A percentile compares a stretch with the other conserved stretches of the same genome.
Conservation (phyloP, 106 monocot genomes). For the Dactylorhiza incarnata region DNA sequence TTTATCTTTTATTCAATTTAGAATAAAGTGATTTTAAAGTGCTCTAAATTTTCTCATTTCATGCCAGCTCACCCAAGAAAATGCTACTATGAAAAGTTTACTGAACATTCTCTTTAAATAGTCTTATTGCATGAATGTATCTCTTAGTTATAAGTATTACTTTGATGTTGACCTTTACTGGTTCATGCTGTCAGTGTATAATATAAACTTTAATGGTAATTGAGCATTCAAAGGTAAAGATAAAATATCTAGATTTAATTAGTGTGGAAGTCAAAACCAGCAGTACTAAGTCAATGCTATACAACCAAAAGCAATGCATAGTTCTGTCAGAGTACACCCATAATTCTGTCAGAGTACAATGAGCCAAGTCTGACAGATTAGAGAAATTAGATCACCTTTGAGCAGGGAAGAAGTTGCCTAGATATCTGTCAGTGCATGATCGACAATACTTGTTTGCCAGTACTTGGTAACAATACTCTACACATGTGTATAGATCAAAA, state of each 20-base stretch:
- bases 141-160: background rate
- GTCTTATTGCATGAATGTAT: background rate
- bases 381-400: too few species aligned
- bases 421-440: too few species aligned
- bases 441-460: too few species aligned
- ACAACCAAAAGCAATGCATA: background rate
- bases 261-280: background rate
- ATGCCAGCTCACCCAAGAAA: background rate
- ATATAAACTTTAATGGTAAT: background rate
- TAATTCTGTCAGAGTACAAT: too few species aligned
- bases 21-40: background rate
- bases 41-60: slow-evolving; percentile 3
- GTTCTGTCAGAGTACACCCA: background rate
- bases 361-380: too few species aligned
- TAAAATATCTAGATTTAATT: background rate
- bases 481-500: too few species aligned
- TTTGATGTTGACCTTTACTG: background rate
- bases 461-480: too few species aligned
- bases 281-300: background rate
- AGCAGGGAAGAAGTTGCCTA: too few species aligned
- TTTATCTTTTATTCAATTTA: background rate
- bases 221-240: background rate
- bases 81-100: background rate
- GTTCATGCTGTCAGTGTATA: background rate
- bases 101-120: background rate